Evolutionary conservation across 768 basidiomycete species (phyloP).

Genomic region (Trametes cingulata): DNA sequence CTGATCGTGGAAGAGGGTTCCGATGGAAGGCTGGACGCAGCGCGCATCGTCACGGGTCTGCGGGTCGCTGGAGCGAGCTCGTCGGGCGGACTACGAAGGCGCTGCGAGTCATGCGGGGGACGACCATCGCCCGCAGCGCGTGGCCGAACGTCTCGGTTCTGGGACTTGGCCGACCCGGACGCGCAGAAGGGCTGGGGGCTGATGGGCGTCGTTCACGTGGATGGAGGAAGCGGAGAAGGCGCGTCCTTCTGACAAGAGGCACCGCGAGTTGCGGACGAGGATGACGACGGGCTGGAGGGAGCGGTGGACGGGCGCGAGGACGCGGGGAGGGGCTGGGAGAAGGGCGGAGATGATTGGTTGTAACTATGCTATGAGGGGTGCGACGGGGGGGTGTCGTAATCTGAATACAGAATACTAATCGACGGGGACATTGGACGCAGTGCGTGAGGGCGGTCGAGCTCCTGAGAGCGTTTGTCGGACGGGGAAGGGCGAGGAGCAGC

Average conservation of each 20-base stretch:
- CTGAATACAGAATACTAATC: neutral
- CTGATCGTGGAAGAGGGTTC: constrained; percentile 14
- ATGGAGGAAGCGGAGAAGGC: constrained; percentile 3
- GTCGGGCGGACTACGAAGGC: neutral
- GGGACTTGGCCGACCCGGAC: constrained; percentile 3
- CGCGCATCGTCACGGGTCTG: constrained; percentile 14
- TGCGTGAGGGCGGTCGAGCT: neutral
- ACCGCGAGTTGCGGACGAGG: neutral
- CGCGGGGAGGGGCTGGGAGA: neutral
- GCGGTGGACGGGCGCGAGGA: neutral
- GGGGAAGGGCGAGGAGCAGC: constrained; percentile 6
- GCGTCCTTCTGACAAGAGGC: constrained; percentile 15
- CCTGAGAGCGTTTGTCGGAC: constrained; percentile 9
- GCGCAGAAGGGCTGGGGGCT: constrained; percentile 2
- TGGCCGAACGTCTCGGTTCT: constrained; percentile 5
- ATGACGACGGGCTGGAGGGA: neutral
- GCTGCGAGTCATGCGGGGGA: constrained; percentile 9
- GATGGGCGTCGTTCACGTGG: constrained; percentile 16
- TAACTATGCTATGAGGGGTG: constrained; percentile 1
- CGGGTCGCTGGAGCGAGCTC: neutral
- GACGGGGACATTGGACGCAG: neutral
- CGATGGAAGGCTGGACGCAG: constrained; percentile 9
- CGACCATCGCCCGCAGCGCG: neutral
- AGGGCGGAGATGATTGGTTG: constrained; percentile 7
- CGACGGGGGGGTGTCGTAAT: constrained; percentile 4